Percentiles rank a stretch among this genome's conserved stretches.
These are phyloP conservation scores for Dipteronia sinensis DNA, from an alignment of 345 rosid genomes.

Conservation along the genomic window DNA sequence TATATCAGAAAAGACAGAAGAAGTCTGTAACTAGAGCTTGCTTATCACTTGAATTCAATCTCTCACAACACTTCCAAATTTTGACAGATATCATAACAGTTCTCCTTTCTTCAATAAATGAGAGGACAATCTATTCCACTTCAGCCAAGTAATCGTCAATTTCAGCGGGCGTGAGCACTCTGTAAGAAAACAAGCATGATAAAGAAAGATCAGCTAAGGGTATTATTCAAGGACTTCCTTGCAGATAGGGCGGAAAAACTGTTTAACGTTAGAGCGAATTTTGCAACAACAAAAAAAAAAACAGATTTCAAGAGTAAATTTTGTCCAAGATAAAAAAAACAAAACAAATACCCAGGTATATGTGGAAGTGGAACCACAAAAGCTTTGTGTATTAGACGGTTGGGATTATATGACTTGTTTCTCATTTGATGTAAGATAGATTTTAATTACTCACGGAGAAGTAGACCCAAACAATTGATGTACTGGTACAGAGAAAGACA, in stretches of 20 bases:
- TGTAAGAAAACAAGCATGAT: conserved; percentile 29
- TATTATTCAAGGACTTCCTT: background rate
- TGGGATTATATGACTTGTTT: background rate
- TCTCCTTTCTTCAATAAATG: background rate
- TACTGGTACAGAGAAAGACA: background rate
- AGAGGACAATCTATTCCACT: conserved; percentile 49
- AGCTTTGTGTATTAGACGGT: too few species aligned
- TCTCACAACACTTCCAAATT: background rate
- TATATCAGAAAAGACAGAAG: background rate
- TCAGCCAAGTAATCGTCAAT: conserved; percentile 61
- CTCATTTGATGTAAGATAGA: background rate
- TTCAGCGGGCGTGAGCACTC: conserved; percentile 83
- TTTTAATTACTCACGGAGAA: background rate
- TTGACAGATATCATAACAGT: background rate
- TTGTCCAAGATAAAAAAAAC: background rate
- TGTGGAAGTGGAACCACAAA: too few species aligned
- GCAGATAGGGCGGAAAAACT: background rate
- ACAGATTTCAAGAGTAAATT: background rate
- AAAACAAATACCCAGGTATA: too few species aligned
- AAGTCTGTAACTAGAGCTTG: conserved; percentile 5
- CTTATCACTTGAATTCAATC: conserved; percentile 10
- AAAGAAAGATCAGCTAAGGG: background rate
- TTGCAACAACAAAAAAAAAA: background rate
- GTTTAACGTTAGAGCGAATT: background rate
- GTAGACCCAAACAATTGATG: background rate